Base-by-base conservation (phyloP, 2,329 filamentous ascomycete species). In the Claviceps spartinae region DNA sequence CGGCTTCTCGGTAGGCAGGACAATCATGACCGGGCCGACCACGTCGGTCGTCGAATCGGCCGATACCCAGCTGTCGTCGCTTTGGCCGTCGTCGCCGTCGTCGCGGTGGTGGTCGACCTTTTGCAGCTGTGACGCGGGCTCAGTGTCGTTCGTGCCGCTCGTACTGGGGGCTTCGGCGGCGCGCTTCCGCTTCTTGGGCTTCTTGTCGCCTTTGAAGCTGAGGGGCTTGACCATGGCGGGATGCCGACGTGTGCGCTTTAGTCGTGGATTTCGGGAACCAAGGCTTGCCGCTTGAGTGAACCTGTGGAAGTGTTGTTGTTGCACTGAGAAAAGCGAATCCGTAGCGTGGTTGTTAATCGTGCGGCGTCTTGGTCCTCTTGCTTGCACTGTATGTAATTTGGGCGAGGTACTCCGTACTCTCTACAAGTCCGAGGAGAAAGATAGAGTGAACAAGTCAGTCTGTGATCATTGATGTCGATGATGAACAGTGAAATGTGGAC, bases 121-220 rank as follows among this genome's bases (percentile, higher is more conserved):
- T 48, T 58, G 61, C 34, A 57, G 56, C 56, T 58, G 61, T 48
- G 49, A 55, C 43, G 42, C 53, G 9, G 47, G 54, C 11, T 67
- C 65, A 30, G 72, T 68, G 54, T 74, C 69, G 44, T 77, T 65
- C 13, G 67, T 65, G 40, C 71, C 67, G 54, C 74, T 26, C 26
- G 7, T 8, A 26, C 26, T 70, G 44, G 79, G 73, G 44, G 71
- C 71, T 7, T 36, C 48, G 50, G 74, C 72, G 47, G 77, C 70
- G 60, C 86, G 82, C 77, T 95, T 96, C 67, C 88, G 80, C 75
- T 96, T 96, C 70, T 93, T 95, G 54, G 80, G 72, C 72, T 93
- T 93, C 70, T 94, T 96, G 72, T 98, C 93, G 74, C 93, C 93
- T 72, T 98, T 98, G 77, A 98, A 98, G 48, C 82, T 76, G 54